phyloP scores from a whole-genome alignment of 495 filamentous ascomycete genomes.

The Aspergillus biplanus region DNA sequence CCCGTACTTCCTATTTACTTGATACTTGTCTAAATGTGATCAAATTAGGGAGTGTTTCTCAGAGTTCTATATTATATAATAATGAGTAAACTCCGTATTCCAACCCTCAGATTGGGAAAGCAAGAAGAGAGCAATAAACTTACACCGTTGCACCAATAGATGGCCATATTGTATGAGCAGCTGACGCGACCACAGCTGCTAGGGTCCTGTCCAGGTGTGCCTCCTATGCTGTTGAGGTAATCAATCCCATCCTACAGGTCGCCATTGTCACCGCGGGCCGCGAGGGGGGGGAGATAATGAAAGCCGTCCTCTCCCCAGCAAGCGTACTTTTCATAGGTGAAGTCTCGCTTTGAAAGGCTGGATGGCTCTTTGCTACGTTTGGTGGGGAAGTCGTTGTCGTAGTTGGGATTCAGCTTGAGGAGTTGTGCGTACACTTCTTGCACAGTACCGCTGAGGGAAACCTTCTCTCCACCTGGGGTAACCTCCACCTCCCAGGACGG shows the following conservation, averaged over 20 bases:
- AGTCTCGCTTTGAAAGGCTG: neutral
- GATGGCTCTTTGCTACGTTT: neutral
- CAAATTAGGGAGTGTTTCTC: no score
- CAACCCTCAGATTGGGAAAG: no score
- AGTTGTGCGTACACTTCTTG: neutral
- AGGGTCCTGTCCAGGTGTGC: neutral
- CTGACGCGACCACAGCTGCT: constrained; percentile 2
- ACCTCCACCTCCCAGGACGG: neutral
- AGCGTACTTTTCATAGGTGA: no score
- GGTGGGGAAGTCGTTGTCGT: neutral
- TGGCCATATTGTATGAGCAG: constrained; percentile 1
- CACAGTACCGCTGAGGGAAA: constrained; percentile 4
- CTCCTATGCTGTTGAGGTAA: neutral
- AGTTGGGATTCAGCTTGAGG: constrained; percentile 3
- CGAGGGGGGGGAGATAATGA: no score
- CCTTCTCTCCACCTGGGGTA: neutral
- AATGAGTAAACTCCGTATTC: no score
- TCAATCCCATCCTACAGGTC: neutral
- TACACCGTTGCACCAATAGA: constrained; percentile 9
- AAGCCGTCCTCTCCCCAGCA: no score
- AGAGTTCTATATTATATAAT: no score
- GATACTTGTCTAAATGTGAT: no score
- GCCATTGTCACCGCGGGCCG: no score
- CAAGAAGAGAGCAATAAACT: neutral
- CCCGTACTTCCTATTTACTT: no score